A percentile compares a stretch with the other conserved stretches of the same genome.
Evolutionary conservation across 2,329 filamentous ascomycete species (phyloP).

Genomic region (Thelonectria olida): DNA sequence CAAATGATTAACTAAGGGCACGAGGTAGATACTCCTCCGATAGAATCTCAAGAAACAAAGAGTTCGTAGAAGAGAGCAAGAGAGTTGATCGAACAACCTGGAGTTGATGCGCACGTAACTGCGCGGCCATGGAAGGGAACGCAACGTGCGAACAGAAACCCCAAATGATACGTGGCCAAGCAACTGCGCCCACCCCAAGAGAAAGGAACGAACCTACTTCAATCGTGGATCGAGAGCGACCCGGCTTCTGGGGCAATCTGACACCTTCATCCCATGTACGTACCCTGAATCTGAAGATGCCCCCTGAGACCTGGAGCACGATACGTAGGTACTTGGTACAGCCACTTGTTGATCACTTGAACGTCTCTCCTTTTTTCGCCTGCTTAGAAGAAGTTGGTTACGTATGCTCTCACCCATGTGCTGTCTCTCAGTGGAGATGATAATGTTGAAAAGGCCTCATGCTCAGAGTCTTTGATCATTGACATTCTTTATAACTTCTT

Average conservation of each 20-base stretch:
- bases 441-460: background rate
- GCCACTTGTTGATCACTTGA: too few species aligned
- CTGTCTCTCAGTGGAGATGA: background rate
- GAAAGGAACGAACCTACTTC: too few species aligned
- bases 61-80: too few species aligned
- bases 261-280: slow-evolving; percentile 11
- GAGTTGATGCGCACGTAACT: background rate
- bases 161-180: background rate
- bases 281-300: slow-evolving; percentile 17
- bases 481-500: too few species aligned
- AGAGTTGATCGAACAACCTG: too few species aligned
- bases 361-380: background rate
- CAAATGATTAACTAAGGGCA: background rate
- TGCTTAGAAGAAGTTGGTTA: background rate
- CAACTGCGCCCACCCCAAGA: background rate
- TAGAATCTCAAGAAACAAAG: too few species aligned
- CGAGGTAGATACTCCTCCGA: too few species aligned
- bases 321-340: slow-evolving; percentile 11
- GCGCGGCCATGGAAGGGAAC: background rate
- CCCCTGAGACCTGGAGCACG: background rate
- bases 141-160: slow-evolving; percentile 1
- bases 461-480: background rate
- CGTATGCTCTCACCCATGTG: slow-evolving; percentile 2
- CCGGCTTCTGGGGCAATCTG: background rate
- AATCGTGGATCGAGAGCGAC: slow-evolving; percentile 9